Evolutionary conservation across 23 red algal genomes (phyloP), one percentile per base, ranked within the genome.

Genomic region (Gracilariopsis chorda): DNA sequence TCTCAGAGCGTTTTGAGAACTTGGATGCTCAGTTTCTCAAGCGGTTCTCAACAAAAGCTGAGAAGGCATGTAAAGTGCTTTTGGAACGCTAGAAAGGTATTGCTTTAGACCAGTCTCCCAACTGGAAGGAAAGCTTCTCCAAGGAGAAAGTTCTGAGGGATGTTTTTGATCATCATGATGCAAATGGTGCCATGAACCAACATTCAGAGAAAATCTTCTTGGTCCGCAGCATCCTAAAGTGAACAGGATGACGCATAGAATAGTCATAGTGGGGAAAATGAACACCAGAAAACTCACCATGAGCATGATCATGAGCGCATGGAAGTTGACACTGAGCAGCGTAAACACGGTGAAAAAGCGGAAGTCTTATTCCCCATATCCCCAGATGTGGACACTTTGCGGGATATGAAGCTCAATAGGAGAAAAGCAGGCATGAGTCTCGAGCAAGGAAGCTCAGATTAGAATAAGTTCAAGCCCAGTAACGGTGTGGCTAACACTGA

Each of bases 331-430:
- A 46, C 23, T 42, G 28, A 73, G 9, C 39, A 73, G 40, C 47
- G 28, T n/a, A 73, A 73, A 36, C n/a, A 46, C 28, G 40, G 20
- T 9, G 67, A 73, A 23, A 73, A 42, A 24, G 28, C 23, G 13
- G 67, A 73, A n/a, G 67, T 73, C 7, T 46, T 73, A 7, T 73
- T 42, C 25, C 67, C 67, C 39, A 73, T 73, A 73, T 73, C 67
- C 12, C 67, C 67, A 7, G 67, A 73, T 73, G 67, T 73, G n/a
- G 67, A 73, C 28, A 23, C n/a, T 0, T 27, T 35, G 28, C 30
- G 32, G 28, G 28, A n/a, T 12, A 36, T 19, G 11, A 73, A 46
- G 32, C 5, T 27, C 39, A 46, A 25, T 73, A 20, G 28, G 10
- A 39, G 39, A 21, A 23, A 12, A 44, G 36, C 2, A 14, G 19